These are phyloP conservation scores for Candida parachauliodes DNA, from an alignment of 805 yeast species.

Conservation along the genomic window DNA sequence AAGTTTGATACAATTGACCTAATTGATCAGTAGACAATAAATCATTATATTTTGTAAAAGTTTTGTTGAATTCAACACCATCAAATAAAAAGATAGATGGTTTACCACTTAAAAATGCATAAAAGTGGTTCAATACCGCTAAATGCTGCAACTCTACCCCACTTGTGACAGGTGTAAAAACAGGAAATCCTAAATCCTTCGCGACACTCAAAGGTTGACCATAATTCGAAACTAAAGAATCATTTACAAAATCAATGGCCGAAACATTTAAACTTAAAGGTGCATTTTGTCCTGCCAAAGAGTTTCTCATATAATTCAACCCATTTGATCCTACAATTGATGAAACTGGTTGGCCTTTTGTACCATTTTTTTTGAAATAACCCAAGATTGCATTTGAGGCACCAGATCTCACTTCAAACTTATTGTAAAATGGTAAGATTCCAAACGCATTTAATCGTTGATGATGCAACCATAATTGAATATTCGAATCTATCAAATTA, in stretches of 20 bases:
- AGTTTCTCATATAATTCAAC: conserved; percentile 63
- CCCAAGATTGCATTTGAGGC: conserved; percentile 81
- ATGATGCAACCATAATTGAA: conserved; percentile 56
- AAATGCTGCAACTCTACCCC: conserved; percentile 63
- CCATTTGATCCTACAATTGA: conserved; percentile 65
- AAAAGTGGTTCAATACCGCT: conserved; percentile 58
- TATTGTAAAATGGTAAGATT: conserved; percentile 57
- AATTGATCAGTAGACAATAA: conserved; percentile 43
- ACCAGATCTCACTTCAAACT: conserved; percentile 74
- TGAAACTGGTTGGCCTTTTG: conserved; percentile 37
- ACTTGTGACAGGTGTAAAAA: conserved; percentile 60
- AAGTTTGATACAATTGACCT: conserved; percentile 33
- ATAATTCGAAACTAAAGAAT: conserved; percentile 58
- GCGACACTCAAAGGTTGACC: conserved; percentile 60
- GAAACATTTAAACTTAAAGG: conserved; percentile 74
- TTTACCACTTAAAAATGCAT: conserved; percentile 45
- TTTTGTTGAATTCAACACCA: conserved; percentile 63
- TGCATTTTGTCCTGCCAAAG: conserved; percentile 35
- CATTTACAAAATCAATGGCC: conserved; percentile 66
- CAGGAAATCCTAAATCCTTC: conserved; percentile 58
- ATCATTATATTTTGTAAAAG: conserved; percentile 44
- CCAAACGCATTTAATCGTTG: conserved; percentile 50
- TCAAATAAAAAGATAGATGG: conserved; percentile 77
- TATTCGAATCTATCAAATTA: conserved; percentile 55
- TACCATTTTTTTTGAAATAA: conserved; percentile 41